phyloP scores from a whole-genome alignment of 768 basidiomycete species.

The Russula dissimulans region DNA sequence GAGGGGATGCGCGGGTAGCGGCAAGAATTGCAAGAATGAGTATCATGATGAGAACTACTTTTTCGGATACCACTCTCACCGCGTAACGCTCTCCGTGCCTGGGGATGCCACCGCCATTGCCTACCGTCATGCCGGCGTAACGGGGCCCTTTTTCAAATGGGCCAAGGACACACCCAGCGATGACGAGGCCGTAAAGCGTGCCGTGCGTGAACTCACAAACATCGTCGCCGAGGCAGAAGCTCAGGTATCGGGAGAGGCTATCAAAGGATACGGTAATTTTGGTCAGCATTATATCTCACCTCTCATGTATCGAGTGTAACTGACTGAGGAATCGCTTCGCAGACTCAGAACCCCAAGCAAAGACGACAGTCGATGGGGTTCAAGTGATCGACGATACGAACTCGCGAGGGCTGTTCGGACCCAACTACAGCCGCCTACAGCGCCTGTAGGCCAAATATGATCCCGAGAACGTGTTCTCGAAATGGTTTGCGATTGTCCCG shows the following conservation, averaged over 20 bases:
- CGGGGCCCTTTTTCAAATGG: not conserved
- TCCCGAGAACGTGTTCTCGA: slow-evolving; percentile 6
- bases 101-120: not conserved
- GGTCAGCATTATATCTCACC: not conserved
- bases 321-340: not conserved
- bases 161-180: not conserved
- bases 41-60: slow-evolving; percentile 16
- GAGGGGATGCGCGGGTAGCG: too few relatives aligned
- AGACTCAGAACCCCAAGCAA: not conserved
- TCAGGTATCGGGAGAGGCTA: not conserved
- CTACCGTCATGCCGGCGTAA: slow-evolving; percentile 23
- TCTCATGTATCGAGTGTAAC: too few relatives aligned
- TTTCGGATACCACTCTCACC: slow-evolving; percentile 37
- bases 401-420: not conserved
- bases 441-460: slow-evolving; percentile 22
- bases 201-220: not conserved
- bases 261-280: slow-evolving; percentile 16
- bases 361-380: not conserved
- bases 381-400: slow-evolving; percentile 5
- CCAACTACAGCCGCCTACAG: slow-evolving; percentile 22
- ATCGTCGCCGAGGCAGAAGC: not conserved
- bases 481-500: slow-evolving; percentile 29
- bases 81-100: slow-evolving; percentile 27
- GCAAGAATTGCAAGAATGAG: too few relatives aligned
- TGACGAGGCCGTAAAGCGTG: not conserved